These are phyloP conservation scores for Candida incommunis DNA, from an alignment of 805 yeast genomes.

Conservation along the genomic window DNA sequence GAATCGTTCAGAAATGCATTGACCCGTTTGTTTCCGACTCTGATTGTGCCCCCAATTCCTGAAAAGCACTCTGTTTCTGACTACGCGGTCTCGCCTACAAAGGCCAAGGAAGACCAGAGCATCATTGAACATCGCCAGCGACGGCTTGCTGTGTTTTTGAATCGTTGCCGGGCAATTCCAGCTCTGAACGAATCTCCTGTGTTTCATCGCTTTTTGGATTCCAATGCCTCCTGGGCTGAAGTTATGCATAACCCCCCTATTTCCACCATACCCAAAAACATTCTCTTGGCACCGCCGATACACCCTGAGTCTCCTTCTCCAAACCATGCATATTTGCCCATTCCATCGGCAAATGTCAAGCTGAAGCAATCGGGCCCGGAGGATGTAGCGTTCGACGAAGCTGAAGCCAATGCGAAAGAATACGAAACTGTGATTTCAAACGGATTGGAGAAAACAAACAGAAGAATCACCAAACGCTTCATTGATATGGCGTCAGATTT, in stretches of 20 bases:
- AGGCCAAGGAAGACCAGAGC: conserved; percentile 27
- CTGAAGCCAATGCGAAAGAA: conserved; percentile 31
- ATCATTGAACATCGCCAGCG: conserved; percentile 57
- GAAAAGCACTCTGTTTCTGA: conserved; percentile 54
- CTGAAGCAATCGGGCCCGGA: conserved; percentile 20
- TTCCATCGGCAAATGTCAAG: conserved; percentile 34
- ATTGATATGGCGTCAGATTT: conserved; percentile 48
- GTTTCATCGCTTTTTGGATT: conserved; percentile 70
- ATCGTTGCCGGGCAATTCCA: conserved; percentile 49
- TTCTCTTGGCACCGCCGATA: conserved; percentile 46
- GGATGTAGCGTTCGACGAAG: conserved; percentile 27
- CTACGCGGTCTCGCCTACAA: conserved; percentile 30
- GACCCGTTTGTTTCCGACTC: conserved; percentile 60
- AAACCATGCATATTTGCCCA: conserved; percentile 48
- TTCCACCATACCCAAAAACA: conserved; percentile 35
- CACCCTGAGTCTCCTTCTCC: conserved; percentile 43
- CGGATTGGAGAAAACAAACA: conserved; percentile 44
- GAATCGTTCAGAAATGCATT: conserved; percentile 66
- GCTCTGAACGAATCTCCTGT: conserved; percentile 45
- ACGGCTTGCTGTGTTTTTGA: conserved; percentile 61
- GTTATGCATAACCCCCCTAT: conserved; percentile 46
- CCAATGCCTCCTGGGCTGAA: conserved; percentile 74
- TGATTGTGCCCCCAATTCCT: conserved; percentile 88
- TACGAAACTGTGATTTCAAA: conserved; percentile 30
- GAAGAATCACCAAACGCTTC: conserved; percentile 38